Evolutionary conservation across 2,329 filamentous ascomycete genomes (phyloP).

Genomic region (Neonectria punicea): DNA sequence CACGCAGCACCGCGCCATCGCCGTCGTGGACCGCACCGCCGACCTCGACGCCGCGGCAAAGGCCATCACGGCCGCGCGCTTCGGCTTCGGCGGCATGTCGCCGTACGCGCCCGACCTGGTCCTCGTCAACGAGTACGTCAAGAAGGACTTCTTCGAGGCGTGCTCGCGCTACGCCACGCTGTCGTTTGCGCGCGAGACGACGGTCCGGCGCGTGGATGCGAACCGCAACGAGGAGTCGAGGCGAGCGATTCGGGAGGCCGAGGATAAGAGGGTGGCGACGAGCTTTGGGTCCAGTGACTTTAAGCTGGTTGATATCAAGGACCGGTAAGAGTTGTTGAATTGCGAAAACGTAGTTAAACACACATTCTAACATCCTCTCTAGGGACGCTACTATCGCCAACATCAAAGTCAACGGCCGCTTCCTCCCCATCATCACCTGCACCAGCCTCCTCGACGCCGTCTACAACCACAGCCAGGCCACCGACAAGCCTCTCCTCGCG

Average conservation of each 20-base stretch:
- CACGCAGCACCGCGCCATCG: background rate
- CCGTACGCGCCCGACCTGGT: conserved; percentile 35
- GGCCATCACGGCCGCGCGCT: no score
- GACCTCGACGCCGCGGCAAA: no score
- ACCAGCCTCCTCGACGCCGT: no score
- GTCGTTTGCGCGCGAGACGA: no score
- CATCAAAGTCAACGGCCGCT: no score
- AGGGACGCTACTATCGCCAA: background rate
- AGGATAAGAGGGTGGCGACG: conserved; percentile 8
- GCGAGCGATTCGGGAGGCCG: conserved; percentile 11
- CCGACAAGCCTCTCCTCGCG: no score
- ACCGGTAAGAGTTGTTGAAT: background rate
- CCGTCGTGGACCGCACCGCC: no score
- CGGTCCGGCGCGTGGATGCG: background rate
- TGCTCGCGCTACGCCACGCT: background rate
- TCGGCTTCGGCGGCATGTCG: no score
- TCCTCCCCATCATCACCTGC: no score
- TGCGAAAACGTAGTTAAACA: no score
- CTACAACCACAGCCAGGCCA: no score
- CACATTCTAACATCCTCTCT: background rate
- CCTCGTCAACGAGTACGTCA: conserved; percentile 37
- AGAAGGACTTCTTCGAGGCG: conserved; percentile 33
- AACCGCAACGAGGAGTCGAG: conserved; percentile 14
- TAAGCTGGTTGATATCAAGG: conserved; percentile 23
- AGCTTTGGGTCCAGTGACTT: conserved; percentile 18